Percentiles rank a stretch among this genome's conserved stretches.
These are phyloP conservation scores for Podaxis carcinomalis DNA, from an alignment of 768 basidiomycete genomes.

Conservation along the genomic window DNA sequence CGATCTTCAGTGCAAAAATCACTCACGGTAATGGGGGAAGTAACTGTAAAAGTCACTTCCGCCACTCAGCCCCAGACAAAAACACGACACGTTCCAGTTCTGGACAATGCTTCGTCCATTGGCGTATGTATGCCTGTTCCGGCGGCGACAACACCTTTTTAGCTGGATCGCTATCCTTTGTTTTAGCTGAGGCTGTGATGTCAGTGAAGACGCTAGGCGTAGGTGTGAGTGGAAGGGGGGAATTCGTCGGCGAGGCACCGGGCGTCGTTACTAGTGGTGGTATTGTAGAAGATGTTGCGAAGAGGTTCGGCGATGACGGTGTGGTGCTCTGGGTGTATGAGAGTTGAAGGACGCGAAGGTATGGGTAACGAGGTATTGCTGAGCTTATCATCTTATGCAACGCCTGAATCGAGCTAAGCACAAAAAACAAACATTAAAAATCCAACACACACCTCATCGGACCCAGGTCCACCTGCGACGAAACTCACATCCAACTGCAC, in stretches of 20 bases:
- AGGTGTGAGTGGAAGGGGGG: not conserved
- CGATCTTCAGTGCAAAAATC: not conserved
- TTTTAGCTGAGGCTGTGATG: not conserved
- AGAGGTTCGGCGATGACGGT: not conserved
- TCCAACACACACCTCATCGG: conserved; percentile 30
- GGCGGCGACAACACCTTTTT: not conserved
- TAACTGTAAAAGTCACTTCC: not conserved
- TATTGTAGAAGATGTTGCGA: not conserved
- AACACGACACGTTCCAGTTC: conserved; percentile 6
- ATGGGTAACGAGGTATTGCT: conserved; percentile 34
- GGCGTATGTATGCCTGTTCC: conserved; percentile 10
- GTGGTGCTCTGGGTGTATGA: not conserved
- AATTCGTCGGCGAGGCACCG: not conserved
- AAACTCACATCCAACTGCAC: conserved; percentile 28
- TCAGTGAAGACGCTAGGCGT: not conserved
- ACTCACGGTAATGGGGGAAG: conserved; percentile 6
- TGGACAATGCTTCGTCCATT: conserved; percentile 14
- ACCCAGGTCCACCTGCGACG: conserved; percentile 17
- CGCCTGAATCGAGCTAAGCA: conserved; percentile 19
- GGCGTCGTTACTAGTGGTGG: not conserved
- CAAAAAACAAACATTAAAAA: not conserved
- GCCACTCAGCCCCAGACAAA: conserved; percentile 12
- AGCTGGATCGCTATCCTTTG: not conserved
- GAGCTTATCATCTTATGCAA: conserved; percentile 36
- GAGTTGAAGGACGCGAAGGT: conserved; percentile 28